Base-by-base conservation (phyloP, 306 rosid species). In the Corylus heterophylla region DNA sequence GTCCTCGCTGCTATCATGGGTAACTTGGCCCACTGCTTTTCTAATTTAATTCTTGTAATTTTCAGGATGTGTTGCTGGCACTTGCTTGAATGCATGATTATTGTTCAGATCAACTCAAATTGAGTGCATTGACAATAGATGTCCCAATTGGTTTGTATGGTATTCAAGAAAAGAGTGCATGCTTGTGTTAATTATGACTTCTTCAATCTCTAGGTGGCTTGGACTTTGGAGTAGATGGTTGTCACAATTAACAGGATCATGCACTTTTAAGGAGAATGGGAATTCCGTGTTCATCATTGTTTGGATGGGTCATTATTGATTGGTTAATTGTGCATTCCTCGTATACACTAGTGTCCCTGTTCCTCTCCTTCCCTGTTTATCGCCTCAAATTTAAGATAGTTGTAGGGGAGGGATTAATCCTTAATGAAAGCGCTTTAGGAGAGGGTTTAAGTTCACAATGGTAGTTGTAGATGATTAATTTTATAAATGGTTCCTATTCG, bases 1-100 rank as follows among this genome's bases (percentile, higher is more conserved):
- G 99, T 96, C 80, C 97, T 96, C 75, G 99, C 99, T 81, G 99
- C 99, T 82, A 93, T 93, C 61, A 96, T 93, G 99, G 99, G 98
- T 93, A 80, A 74, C 86, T 81, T 83, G 72, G 72, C 56, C 80
- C 74, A 47, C 76, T 62, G 69, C 75, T 78, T 74, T 35, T 44
- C 45, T 74, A 67, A 49, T 4, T 29, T 49, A 51, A 8, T 49
- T 49, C 31, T 59, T 69, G 75, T 13, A 48, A 62, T 54, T 49
- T 71, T 52, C 42, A 49, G 66, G 22, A 74, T 44, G 29, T 85
- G 25, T 56, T 56, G 69, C 10, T 54, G 35, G 11, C 39, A 51
- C 12, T 55, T 77, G 45, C 22, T 61, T 50, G 51, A 67, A 42
- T 74, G 71, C 70, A 25, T 78, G 76, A 78, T 70, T 67, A 18